Percentiles rank a stretch among this genome's conserved stretches.
phyloP scores from a whole-genome alignment of 2,329 filamentous ascomycete genomes.

The Calonectria ilicicola region DNA sequence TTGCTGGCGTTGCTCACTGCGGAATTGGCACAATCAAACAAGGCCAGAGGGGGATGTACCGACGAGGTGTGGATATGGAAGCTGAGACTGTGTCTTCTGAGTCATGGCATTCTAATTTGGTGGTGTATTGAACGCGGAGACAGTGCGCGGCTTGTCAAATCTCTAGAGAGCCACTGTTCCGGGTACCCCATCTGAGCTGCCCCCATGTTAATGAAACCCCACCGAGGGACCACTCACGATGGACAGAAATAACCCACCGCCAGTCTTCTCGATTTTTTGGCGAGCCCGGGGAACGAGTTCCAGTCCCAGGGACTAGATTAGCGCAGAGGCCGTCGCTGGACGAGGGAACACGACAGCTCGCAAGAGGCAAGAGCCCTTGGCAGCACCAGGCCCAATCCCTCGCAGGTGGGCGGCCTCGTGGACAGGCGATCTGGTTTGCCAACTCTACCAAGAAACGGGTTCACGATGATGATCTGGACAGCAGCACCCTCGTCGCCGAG shows the following conservation, averaged over 20 bases:
- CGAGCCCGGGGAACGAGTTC: slow-evolving; percentile 18
- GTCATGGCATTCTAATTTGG: slow-evolving; percentile 14
- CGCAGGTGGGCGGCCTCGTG: neutral
- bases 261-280: neutral
- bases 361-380: neutral
- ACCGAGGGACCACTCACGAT: slow-evolving; percentile 8
- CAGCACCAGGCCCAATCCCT: neutral
- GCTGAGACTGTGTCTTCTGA: slow-evolving; percentile 37
- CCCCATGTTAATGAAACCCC: slow-evolving; percentile 21
- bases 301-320: slow-evolving; percentile 24
- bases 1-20: slow-evolving; percentile 27
- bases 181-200: neutral
- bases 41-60: slow-evolving; percentile 17
- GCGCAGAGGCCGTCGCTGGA: slow-evolving; percentile 5
- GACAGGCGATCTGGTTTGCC: neutral
- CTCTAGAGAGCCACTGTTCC: neutral
- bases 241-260: slow-evolving; percentile 25
- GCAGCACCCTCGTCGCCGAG: neutral
- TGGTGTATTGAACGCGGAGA: neutral
- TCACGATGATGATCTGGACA: slow-evolving; percentile 2
- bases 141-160: neutral
- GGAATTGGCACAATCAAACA: slow-evolving; percentile 32
- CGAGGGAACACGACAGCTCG: neutral
- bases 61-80: slow-evolving; percentile 19
- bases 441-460: slow-evolving; percentile 3